These are phyloP conservation scores for Lecanicillium sp. DNA, from an alignment of 2,329 filamentous ascomycete genomes.

Conservation along the genomic window DNA sequence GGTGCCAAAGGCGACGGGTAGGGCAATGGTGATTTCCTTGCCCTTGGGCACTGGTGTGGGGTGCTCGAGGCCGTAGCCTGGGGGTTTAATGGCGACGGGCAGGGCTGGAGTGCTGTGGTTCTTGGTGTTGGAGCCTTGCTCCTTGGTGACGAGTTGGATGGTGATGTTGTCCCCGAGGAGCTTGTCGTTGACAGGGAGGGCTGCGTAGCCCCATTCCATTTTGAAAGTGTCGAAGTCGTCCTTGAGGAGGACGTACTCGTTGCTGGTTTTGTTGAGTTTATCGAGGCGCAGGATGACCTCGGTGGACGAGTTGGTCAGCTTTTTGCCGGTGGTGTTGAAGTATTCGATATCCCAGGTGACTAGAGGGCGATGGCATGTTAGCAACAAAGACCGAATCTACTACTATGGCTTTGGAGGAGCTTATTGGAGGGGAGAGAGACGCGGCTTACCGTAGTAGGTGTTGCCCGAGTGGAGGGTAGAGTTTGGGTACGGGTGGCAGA, in stretches of 20 bases:
- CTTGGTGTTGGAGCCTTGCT: constrained; percentile 20
- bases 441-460: constrained; percentile 43
- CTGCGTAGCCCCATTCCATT: constrained; percentile 40
- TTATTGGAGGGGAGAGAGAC: neutral
- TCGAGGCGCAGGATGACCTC: constrained; percentile 31
- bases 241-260: constrained; percentile 27
- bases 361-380: constrained; percentile 16
- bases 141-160: constrained; percentile 33
- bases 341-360: constrained; percentile 50
- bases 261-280: constrained; percentile 28
- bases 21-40: constrained; percentile 40
- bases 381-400: too few species aligned
- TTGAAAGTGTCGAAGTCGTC: constrained; percentile 25
- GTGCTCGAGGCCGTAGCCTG: constrained; percentile 28
- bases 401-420: neutral
- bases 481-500: constrained; percentile 40
- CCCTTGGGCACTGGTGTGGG: constrained; percentile 22
- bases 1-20: constrained; percentile 42
- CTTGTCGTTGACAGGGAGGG: constrained; percentile 30
- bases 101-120: constrained; percentile 31
- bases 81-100: constrained; percentile 26
- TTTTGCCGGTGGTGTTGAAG: constrained; percentile 34
- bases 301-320: constrained; percentile 18
- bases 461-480: constrained; percentile 34
- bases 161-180: constrained; percentile 39